Percentiles rank a stretch among this genome's conserved stretches.
phyloP scores from a whole-genome alignment of 768 basidiomycete genomes.

The Termitomyces titanicus region DNA sequence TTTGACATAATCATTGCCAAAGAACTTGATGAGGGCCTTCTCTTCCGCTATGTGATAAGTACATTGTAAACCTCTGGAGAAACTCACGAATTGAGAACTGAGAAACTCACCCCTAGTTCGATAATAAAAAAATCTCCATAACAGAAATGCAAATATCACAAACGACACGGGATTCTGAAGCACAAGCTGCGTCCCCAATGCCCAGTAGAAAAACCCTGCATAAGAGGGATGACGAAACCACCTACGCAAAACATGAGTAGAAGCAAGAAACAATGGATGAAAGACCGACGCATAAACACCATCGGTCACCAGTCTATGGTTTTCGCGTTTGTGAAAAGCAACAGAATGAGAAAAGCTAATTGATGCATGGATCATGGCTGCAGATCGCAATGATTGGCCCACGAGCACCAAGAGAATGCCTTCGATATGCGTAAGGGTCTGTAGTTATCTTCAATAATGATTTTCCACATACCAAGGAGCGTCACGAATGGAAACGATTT shows the following conservation, averaged over 20 bases:
- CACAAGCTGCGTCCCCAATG: constrained; percentile 87
- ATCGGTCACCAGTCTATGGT: constrained; percentile 79
- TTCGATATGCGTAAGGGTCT: constrained; percentile 23
- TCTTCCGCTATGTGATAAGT: constrained; percentile 76
- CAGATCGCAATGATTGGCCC: constrained; percentile 79
- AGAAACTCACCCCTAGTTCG: constrained; percentile 68
- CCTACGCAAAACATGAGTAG: constrained; percentile 31
- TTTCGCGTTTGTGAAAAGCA: constrained; percentile 65
- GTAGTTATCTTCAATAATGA: not conserved
- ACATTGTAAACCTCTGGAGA: not conserved
- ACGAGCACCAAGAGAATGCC: constrained; percentile 61
- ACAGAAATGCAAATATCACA: constrained; percentile 55
- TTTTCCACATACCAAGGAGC: constrained; percentile 43
- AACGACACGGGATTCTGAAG: constrained; percentile 84
- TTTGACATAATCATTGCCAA: constrained; percentile 79
- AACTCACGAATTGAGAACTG: not conserved
- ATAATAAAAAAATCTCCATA: constrained; percentile 85
- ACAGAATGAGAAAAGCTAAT: constrained; percentile 92
- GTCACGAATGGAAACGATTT: constrained; percentile 63
- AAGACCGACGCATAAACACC: constrained; percentile 81
- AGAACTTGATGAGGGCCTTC: constrained; percentile 73
- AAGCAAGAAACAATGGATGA: not conserved
- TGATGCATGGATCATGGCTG: constrained; percentile 96
- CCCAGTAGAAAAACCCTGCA: constrained; percentile 98
- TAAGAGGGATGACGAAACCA: constrained; percentile 96